Conservation (phyloP, 345 rosid genomes). For the Camelina sativa region DNA sequence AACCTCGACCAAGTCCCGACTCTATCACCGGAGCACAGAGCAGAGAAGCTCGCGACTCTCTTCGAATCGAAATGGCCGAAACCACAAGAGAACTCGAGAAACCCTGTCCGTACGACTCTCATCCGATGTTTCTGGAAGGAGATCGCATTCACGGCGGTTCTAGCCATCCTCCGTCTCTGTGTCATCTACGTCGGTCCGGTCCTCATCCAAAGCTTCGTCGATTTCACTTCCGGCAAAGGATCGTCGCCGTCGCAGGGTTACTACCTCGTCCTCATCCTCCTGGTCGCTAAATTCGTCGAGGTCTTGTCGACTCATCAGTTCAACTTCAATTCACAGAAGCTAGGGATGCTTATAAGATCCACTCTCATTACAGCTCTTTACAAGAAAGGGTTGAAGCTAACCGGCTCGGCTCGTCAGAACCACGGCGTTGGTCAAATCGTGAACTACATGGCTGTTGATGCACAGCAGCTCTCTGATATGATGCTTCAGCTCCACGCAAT, state of each 20-base stretch:
- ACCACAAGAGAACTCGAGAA: conserved; percentile 61
- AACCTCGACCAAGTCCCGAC: conserved; percentile 73
- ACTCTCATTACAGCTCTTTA: conserved; percentile 82
- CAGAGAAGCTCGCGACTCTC: conserved; percentile 70
- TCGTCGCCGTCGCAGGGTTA: conserved; percentile 75
- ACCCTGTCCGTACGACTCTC: conserved; percentile 76
- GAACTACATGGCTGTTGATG: conserved; percentile 99
- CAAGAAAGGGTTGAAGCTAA: conserved; percentile 73
- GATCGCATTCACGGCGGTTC: conserved; percentile 68
- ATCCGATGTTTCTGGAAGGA: conserved; percentile 86
- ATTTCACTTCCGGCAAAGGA: conserved; percentile 73
- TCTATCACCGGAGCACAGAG: conserved; percentile 77
- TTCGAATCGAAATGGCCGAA: conserved; percentile 85
- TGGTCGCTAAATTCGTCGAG: conserved; percentile 76
- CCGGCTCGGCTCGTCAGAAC: conserved; percentile 87
- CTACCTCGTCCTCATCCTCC: conserved; percentile 75
- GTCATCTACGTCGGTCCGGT: conserved; percentile 88
- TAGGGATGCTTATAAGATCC: conserved; percentile 89
- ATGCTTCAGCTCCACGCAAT: conserved; percentile 91
- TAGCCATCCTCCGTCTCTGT: conserved; percentile 74
- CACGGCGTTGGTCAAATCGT: conserved; percentile 98
- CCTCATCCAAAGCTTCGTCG: conserved; percentile 83
- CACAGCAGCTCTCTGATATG: conserved; percentile 97
- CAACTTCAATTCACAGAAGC: conserved; percentile 91
- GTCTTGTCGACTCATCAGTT: conserved; percentile 80